Base-by-base conservation (phyloP, 140 eudicot genomes). In the Flaveria floridana region DNA sequence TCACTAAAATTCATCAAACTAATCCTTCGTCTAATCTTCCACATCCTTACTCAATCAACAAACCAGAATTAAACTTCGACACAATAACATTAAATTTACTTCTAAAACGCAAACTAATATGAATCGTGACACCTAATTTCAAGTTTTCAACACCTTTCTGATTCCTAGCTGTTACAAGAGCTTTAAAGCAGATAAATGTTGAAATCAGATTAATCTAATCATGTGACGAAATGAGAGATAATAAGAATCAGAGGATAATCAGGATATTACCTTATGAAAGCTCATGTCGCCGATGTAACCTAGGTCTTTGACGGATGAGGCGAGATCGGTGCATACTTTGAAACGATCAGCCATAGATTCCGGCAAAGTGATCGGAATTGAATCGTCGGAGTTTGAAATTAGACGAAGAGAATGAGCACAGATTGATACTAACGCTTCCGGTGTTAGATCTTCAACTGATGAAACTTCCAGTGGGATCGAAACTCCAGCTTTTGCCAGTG, bases 301-400 rank as follows among this genome's bases (percentile, higher is more conserved):
- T 41, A 87, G 80, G 46, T 77, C 51, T 67, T 79, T 77, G 64
- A 89, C 48, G 10, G 90, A 80, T 21, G 89, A 76, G 57, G 96
- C 87, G 26, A 89, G 84, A 72, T 87, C 89, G 41, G 92, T 65
- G 75, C 93, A 87, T 65, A 81, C 10, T 50, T 76, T 87, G 82
- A 81, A 80, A 4, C 96, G 88, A 42, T 87, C 90, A 14, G 90
- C 84, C 85, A 82, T 78, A 3, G 87, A 87, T 11, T 83, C 90
- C 61, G 96, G 92, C 55, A 87, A 68, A 8, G 68, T 72, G 42
- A 80, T 12, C 21, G 87, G 90, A 83, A 87, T 61, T 23, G 92
- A 73, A 25, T 81, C 73, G 69, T 81, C 70, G 72, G 88, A 21
- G 2, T 68, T 72, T 26, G 78, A 81, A 30, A 87, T 85, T 52